Evolutionary conservation across 352 stramenopile genomes (phyloP).

Genomic region (Phytophthora multivora): DNA sequence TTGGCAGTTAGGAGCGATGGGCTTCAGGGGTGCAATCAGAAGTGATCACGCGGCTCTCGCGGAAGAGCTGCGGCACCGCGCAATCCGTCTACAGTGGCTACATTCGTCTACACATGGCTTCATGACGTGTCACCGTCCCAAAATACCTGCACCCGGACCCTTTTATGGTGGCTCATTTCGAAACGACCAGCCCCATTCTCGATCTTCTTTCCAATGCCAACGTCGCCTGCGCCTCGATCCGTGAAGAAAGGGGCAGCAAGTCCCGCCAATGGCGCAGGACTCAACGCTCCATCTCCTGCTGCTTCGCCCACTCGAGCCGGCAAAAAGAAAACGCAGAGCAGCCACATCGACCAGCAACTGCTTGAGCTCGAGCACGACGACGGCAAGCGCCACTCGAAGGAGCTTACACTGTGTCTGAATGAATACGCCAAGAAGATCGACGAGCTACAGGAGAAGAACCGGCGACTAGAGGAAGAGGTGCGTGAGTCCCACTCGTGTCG

Average conservation of each 20-base stretch:
- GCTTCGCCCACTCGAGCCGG: constrained; percentile 13
- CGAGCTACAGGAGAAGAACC: constrained; percentile 77
- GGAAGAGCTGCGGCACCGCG: constrained; percentile 12
- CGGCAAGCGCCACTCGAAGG: constrained; percentile 70
- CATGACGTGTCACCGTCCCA: constrained; percentile 11
- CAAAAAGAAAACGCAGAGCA: constrained; percentile 40
- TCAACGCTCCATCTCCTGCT: constrained; percentile 1
- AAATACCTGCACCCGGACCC: constrained; percentile 20
- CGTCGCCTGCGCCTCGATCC: constrained; percentile 25
- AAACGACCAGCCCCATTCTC: constrained; percentile 13
- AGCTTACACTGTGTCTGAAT: constrained; percentile 64
- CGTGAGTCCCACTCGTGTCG: not conserved
- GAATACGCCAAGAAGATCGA: constrained; percentile 84
- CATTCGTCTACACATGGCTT: constrained; percentile 25
- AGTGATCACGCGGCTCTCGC: constrained; percentile 10
- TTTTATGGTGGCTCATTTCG: constrained; percentile 24
- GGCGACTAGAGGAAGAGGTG: constrained; percentile 78
- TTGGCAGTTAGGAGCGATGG: constrained; percentile 2
- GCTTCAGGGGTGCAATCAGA: constrained; percentile 1
- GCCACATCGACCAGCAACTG: constrained; percentile 71
- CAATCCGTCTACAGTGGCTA: constrained; percentile 13
- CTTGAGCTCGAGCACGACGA: constrained; percentile 72
- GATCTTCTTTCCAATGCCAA: constrained; percentile 17
- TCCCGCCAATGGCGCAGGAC: not conserved
- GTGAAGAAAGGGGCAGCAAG: constrained; percentile 14